A percentile compares a stretch with the other conserved stretches of the same genome.
phyloP scores from a whole-genome alignment of 257 asterid genomes.

The Solanum peruvianum region DNA sequence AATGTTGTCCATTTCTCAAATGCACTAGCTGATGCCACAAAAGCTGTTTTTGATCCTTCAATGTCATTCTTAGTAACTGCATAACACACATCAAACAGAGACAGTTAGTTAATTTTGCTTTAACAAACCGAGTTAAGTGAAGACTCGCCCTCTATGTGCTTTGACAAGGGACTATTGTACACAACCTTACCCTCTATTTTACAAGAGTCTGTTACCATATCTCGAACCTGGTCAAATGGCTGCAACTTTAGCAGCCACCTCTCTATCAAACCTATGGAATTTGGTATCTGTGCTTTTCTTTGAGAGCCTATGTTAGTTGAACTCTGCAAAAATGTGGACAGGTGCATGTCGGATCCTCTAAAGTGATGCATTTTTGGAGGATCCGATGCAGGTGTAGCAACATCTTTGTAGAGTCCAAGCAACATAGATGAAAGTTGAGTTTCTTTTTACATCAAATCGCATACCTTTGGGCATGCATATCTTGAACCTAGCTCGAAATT shows the following conservation, averaged over 20 bases:
- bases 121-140: background rate
- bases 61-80: constrained; percentile 64
- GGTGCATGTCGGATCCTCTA: background rate
- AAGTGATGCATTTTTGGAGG: background rate
- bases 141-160: background rate
- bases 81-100: background rate
- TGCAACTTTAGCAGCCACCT: background rate
- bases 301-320: background rate
- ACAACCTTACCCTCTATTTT: background rate
- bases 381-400: fast-evolving
- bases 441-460: background rate
- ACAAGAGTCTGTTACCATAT: background rate
- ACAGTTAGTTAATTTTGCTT: background rate
- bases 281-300: background rate
- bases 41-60: constrained; percentile 63
- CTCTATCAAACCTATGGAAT: background rate
- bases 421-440: background rate
- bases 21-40: constrained; percentile 69
- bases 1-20: constrained; percentile 77
- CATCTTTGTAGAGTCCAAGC: background rate
- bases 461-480: background rate
- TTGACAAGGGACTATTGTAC: background rate
- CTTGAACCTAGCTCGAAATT: background rate
- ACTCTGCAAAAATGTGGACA: background rate
- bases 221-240: background rate